These are phyloP conservation scores for Phenoliferia sp. DNA, from an alignment of 1,284 basidiomycete genomes.

Conservation along the genomic window DNA sequence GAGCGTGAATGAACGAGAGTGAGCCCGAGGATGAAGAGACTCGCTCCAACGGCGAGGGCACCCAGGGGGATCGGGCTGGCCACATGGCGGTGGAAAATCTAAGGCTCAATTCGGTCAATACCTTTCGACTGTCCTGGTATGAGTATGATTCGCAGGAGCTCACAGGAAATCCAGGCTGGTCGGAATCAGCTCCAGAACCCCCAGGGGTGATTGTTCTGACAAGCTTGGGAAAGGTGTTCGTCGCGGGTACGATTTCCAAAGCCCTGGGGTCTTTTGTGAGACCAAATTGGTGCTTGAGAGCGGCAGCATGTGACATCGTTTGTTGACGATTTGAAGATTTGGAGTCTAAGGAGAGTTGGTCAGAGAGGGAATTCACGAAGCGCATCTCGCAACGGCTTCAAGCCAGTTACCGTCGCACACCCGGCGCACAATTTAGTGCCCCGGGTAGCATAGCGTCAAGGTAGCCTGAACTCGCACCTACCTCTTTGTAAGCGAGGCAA, in stretches of 20 bases:
- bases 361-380: no score
- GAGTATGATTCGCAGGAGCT: background rate
- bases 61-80: background rate
- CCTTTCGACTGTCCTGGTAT: no score
- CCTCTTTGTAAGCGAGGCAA: no score
- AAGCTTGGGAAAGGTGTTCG: background rate
- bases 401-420: no score
- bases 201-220: background rate
- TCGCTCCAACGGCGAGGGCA: background rate
- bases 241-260: background rate
- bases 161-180: background rate
- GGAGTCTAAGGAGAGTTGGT: no score
- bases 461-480: no score
- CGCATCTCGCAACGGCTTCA: no score
- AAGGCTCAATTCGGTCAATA: background rate
- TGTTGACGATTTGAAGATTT: no score
- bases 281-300: background rate
- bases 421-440: no score
- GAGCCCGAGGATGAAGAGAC: background rate
- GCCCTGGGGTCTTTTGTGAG: background rate
- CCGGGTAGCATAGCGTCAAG: no score
- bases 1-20: background rate
- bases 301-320: background rate
- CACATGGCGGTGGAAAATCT: background rate
- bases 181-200: background rate